Percentiles rank a stretch among this genome's conserved stretches.
phyloP scores from a whole-genome alignment of 2,329 filamentous ascomycete genomes.

The Mollisiaceae sp. region DNA sequence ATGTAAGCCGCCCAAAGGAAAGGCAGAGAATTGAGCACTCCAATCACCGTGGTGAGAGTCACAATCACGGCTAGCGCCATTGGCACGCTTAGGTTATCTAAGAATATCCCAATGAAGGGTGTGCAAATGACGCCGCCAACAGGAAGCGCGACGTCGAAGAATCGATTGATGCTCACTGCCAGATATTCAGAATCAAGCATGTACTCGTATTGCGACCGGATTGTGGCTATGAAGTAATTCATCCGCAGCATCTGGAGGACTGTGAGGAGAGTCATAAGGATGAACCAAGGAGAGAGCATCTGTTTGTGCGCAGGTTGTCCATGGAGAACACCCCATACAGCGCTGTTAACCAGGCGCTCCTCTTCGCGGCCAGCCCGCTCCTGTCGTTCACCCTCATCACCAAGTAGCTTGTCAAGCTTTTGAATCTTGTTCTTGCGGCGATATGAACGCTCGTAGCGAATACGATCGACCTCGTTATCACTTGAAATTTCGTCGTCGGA shows the following conservation, averaged over 20 bases:
- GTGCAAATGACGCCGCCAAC: constrained; percentile 20
- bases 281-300: constrained; percentile 23
- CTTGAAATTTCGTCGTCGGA: constrained; percentile 19
- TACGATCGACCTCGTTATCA: constrained; percentile 16
- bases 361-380: constrained; percentile 20
- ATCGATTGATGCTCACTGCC: constrained; percentile 13
- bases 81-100: constrained; percentile 19
- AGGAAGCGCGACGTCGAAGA: constrained; percentile 22
- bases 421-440: constrained; percentile 21
- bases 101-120: constrained; percentile 20
- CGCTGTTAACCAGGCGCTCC: constrained; percentile 14
- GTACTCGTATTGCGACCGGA: constrained; percentile 21
- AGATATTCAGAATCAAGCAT: constrained; percentile 21
- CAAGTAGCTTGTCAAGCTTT: constrained; percentile 15
- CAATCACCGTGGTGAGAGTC: constrained; percentile 15
- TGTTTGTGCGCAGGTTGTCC: constrained; percentile 19
- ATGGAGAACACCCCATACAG: constrained; percentile 22
- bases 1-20: constrained; percentile 19
- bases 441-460: constrained; percentile 4
- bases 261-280: constrained; percentile 21
- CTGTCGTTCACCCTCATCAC: constrained; percentile 14
- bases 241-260: constrained; percentile 21
- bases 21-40: constrained; percentile 19
- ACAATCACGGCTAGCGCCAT: constrained; percentile 18
- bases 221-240: constrained; percentile 25